phyloP scores from a whole-genome alignment of 2,329 filamentous ascomycete genomes.

The Fusarium sp. region DNA sequence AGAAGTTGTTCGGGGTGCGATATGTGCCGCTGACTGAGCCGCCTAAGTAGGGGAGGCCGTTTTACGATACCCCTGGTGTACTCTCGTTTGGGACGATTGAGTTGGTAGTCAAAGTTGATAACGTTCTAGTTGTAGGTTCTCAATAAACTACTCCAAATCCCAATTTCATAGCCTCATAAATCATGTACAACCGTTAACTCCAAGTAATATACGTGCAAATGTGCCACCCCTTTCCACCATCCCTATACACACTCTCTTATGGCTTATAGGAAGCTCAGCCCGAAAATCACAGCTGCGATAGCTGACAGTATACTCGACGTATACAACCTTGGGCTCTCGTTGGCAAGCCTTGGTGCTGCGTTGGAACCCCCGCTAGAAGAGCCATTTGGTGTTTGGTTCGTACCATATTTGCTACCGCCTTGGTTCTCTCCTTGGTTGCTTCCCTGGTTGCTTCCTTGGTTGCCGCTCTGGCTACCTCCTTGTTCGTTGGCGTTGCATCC shows the following conservation, averaged over 20 bases:
- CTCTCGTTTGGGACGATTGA: not conserved
- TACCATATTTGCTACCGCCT: not conserved
- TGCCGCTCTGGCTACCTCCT: not conserved
- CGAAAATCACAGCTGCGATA: conserved; percentile 35
- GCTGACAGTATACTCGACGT: conserved; percentile 25
- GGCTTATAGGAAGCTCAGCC: conserved; percentile 14
- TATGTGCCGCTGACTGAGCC: conserved; percentile 85
- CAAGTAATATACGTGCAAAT: conserved; percentile 2
- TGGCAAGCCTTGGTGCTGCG: conserved; percentile 21
- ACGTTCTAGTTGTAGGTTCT: not conserved
- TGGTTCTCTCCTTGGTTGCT: not conserved
- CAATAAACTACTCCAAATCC: not conserved
- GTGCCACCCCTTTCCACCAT: not conserved
- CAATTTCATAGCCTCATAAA: conserved; percentile 6
- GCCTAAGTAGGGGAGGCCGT: conserved; percentile 53
- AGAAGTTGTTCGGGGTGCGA: conserved; percentile 76
- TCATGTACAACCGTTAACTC: conserved; percentile 8
- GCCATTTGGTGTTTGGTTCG: not conserved
- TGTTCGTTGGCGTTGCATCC: conserved; percentile 3
- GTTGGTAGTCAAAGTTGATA: not conserved
- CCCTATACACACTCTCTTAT: not conserved
- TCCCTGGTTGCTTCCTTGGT: not conserved
- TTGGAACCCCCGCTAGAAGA: conserved; percentile 2
- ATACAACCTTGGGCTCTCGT: conserved; percentile 27
- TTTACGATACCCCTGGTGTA: conserved; percentile 1